A percentile compares a stretch with the other conserved stretches of the same genome.
Conservation (phyloP, 2,329 filamentous ascomycete genomes). For the Penicillium sclerotiorum region DNA sequence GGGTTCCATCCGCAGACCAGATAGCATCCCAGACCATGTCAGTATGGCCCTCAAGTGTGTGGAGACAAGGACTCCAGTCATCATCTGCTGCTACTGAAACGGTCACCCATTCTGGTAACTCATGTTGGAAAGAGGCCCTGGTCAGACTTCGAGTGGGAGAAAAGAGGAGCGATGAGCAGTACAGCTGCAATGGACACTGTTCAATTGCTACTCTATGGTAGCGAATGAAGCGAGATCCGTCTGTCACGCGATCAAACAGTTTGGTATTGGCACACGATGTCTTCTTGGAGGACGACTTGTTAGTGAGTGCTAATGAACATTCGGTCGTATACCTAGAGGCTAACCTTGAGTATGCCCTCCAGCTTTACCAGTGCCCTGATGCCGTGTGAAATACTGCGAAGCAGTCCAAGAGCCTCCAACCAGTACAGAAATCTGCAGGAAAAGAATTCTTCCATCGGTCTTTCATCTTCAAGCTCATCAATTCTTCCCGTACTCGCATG, state of each 20-base stretch:
- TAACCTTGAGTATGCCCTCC: not conserved
- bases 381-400: not conserved
- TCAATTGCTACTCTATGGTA: not conserved
- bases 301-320: not conserved
- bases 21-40: not conserved
- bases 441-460: not conserved
- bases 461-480: not conserved
- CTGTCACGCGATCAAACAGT: not conserved
- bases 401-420: not conserved
- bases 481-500: conserved; percentile 3
- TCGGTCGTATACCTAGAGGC: not conserved
- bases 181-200: not conserved
- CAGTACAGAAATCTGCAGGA: not conserved
- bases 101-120: not conserved
- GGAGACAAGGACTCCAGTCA: not conserved
- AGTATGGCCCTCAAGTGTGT: not conserved
- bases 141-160: not conserved
- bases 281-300: not conserved
- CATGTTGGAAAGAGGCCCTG: not conserved
- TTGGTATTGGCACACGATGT: not conserved
- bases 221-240: not conserved
- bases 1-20: not conserved
- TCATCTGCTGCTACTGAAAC: not conserved
- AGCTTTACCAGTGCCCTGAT: not conserved
- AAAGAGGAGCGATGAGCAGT: not conserved